Base-by-base conservation (phyloP, 73 alveolate genomes). In the Paramecium octaurelia region DNA sequence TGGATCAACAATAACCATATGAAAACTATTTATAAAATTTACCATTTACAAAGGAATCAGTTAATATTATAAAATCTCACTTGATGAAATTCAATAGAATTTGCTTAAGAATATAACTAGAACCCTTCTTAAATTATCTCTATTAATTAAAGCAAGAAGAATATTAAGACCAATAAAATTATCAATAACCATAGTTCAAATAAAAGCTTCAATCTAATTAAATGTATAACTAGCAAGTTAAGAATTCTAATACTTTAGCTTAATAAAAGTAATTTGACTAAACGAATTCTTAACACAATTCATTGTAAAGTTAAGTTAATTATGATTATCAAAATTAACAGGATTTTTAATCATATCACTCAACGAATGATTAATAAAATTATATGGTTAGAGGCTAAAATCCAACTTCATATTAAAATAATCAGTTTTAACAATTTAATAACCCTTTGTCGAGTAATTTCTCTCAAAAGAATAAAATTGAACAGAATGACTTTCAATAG, bases 21-120 rank as follows among this genome's bases (percentile, higher is more conserved):
- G 93, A 87, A 87, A 87, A 87, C 9, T 60, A 87, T 21, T 87
- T 87, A 87, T 54, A 54, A 57, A 34, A 58, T 38, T 64, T 87
- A 76, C 93, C 93, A 12, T 87, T 87, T 44, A 87, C 93, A 18
- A 87, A 68, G 69, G 64, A 60, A 21, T 73, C 93, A 8, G 73
- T 87, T 16, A 77, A 87, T 68, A 60, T 64, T 29, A 23, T 87
- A 0, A 87, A 87, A 87, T 58, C 87, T 3, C 76, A 71, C 2
- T 34, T 87, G 8, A 18, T 54, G 1, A 87, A 77, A 87, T 46
- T 87, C 29, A 87, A 60, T 54, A 40, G 86, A 60, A 87, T 58
- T 20, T 75, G 57, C 8, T 31, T 75, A 6, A 75, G 35, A 75
- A 3, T 34, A 3, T 40, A 75, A 36, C 5, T 75, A 40, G 3